Evolutionary conservation across 1,139 yeast species (phyloP), one percentile per base, ranked within the genome.

Genomic region (Sugiyamaella grinbergsii): DNA sequence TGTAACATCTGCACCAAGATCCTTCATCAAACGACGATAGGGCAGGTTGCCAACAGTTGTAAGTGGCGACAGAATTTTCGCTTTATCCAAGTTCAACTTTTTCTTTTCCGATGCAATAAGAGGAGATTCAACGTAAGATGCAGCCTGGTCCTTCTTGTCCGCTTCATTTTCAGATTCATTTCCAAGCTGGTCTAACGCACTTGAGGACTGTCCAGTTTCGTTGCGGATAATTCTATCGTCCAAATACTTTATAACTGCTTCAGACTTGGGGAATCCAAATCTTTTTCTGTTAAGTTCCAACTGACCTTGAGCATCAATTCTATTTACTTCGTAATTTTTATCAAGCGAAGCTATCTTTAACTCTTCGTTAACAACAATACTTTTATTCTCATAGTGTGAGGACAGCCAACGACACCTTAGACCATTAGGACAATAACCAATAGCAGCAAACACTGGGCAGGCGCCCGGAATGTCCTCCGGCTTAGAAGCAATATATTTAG

Each of bases 1-100:
- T 0, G 98, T 93, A 13, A 91, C 79, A 63, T 93, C 98, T 4
- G 96, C 96, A 22, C 98, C 98, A 33, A 89, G 71, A 0, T 84
- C 77, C 63, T 85, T 86, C 97, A 94, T 93, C 54, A 94, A 76
- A 59, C 98, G 79, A 68, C 99, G 84, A 71, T 82, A 93, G 11
- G 99, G 98, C 62, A 94, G 75, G 68, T 93, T 93, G 28, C 99
- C 99, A 5, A 94, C 98, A 0, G 99, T 93, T 19, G 99, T 94
- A 58, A 93, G 77, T 1, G 99, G 99, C 1, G 97, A 89, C 10
- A 93, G 85, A 54, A 93, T 90, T 67, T 89, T 91, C 55, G 94
- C 93, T 36, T 81, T 72, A 47, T 76, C 73, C 49, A 87, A 76
- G 63, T 89, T 74, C 42, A 94, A 68, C 54, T 71, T 77, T 67